These are phyloP conservation scores for Monosporascus sp. DNA, from an alignment of 2,329 filamentous ascomycete species.

Conservation along the genomic window DNA sequence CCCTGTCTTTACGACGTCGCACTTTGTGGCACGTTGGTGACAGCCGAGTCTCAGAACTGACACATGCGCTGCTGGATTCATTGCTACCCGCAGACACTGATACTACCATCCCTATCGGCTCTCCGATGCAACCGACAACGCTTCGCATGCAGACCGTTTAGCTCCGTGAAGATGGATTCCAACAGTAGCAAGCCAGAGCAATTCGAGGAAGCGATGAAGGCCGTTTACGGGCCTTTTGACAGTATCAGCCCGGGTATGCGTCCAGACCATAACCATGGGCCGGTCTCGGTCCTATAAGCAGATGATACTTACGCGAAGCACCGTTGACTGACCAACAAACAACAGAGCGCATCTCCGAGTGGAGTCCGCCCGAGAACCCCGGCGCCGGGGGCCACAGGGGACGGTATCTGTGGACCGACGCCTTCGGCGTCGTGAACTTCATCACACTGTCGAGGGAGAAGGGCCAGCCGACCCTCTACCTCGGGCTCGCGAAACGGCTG, in stretches of 20 bases:
- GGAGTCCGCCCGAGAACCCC: conserved; percentile 40
- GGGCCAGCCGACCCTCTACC: conserved; percentile 30
- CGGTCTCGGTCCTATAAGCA: background rate
- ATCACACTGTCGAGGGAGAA: conserved; percentile 45
- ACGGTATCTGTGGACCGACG: conserved; percentile 56
- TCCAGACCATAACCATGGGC: background rate
- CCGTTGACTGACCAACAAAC: background rate
- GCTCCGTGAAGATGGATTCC: background rate
- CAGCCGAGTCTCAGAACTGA: background rate
- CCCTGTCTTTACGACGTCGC: background rate
- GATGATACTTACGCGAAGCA: background rate
- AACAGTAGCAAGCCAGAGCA: background rate
- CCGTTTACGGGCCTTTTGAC: conserved; percentile 31
- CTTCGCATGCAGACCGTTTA: background rate
- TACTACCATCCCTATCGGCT: background rate
- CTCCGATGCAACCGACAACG: background rate
- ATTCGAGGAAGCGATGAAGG: conserved; percentile 31
- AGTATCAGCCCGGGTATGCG: conserved; percentile 7
- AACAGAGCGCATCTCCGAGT: conserved; percentile 21
- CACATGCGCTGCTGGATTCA: background rate
- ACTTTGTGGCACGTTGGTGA: background rate
- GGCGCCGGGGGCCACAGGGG: conserved; percentile 50
- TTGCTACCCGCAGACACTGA: background rate
- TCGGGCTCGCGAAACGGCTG: conserved; percentile 42
- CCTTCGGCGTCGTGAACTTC: conserved; percentile 55